phyloP scores from a whole-genome alignment of 1,284 basidiomycete genomes.

The Thecaphora thlaspeos region DNA sequence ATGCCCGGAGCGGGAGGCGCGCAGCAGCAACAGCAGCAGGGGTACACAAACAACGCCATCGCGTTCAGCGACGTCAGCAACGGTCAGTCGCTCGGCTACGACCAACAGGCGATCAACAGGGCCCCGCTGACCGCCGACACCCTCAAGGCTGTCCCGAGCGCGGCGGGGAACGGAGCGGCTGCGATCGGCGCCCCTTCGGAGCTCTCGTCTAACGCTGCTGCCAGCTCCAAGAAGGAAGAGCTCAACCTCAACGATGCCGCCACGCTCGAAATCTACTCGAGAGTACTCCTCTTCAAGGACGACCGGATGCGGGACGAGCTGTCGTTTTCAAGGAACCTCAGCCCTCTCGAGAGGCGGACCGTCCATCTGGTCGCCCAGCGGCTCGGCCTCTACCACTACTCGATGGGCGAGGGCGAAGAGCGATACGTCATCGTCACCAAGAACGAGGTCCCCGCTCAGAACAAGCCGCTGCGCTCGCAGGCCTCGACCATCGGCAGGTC shows the following conservation, averaged over 20 bases:
- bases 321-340: conserved; percentile 82
- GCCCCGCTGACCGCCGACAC: conserved; percentile 40
- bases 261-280: conserved; percentile 94
- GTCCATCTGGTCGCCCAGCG: conserved; percentile 96
- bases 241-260: conserved; percentile 94
- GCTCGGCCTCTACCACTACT: conserved; percentile 89
- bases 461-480: conserved; percentile 38
- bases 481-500: conserved; percentile 47
- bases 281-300: conserved; percentile 95
- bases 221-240: conserved; percentile 60
- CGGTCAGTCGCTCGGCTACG: conserved; percentile 3
- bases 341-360: conserved; percentile 80
- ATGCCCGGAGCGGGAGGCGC: conserved; percentile 13
- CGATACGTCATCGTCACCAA: conserved; percentile 79
- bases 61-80: not conserved
- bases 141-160: conserved; percentile 50
- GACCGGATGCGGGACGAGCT: conserved; percentile 97
- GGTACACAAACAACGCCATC: not conserved
- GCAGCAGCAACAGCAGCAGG: not conserved
- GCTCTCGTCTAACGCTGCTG: conserved; percentile 7
- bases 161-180: conserved; percentile 64
- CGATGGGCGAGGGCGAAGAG: conserved; percentile 87
- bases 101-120: conserved; percentile 1
- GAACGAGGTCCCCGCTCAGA: conserved; percentile 31
- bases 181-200: conserved; percentile 61